Evolutionary conservation across 768 basidiomycete genomes (phyloP), one percentile per base, ranked within the genome.

Genomic region (Tulasnella sp.): DNA sequence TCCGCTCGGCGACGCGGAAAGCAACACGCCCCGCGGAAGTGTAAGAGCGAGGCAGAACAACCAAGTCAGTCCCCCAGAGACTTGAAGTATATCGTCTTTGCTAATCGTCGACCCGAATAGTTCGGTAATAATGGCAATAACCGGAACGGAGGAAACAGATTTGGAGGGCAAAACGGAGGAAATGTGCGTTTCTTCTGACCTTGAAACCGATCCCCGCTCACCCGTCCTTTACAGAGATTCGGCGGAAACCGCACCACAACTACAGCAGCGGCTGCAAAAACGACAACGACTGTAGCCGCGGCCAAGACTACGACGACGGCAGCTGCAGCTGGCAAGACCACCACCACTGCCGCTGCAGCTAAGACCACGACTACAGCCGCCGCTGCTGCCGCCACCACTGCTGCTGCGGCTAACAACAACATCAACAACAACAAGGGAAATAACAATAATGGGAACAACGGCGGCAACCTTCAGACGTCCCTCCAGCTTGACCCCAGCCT

Each of bases 401-500:
- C 78, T 26, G 68, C 75, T 26, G 29, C 22, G 7, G 40, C 40
- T 65, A 32, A 19, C 39, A 47, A 47, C 39, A 68, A 42, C 67
- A 39, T n/a, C 8, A 40, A 40, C 67, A 37, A 17, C 12, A 68
- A 68, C 40, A 68, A 42, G 26, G 41, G 73, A 39, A 67, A 64
- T 29, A 68, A 37, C 44, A 7, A 47, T 6, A 19, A 29, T 36
- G 35, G 52, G 17, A 75, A 71, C 67, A 76, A 77, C 78, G 73
- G 62, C 26, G 79, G 77, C 17, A 80, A 85, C 77, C 82, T 82
- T 17, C 86, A 87, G 76, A 81, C 80, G 1, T 84, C 84, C 22
- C 74, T 83, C 42, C 83, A 86, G 68, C 84, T 89, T 71, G 83
- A 87, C 78, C 84, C 85, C 72, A 74, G 73, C 34, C 83, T 85